Evolutionary conservation across 1,284 basidiomycete species (phyloP), one percentile per base, ranked within the genome.

Genomic region (Cerioporus squamosus): DNA sequence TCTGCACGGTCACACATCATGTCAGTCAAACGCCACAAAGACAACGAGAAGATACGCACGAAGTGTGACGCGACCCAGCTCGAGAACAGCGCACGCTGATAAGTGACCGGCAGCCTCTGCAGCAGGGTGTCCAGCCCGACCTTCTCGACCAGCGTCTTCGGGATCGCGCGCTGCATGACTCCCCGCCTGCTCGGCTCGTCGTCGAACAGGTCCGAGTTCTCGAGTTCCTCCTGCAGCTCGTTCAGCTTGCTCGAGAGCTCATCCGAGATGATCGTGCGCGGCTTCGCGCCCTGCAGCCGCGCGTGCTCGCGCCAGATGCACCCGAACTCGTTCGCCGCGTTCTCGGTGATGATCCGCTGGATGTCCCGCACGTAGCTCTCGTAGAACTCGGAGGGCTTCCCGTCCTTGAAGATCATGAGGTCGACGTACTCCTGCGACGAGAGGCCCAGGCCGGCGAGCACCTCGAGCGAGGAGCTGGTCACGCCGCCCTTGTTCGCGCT

Each of bases 401-500:
- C 92, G 69, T 94, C 83, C 77, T 94, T 94, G 88, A 95, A 97
- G 70, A 95, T 89, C 97, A 99, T 98, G 67, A 90, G 79, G 66
- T 96, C 86, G 61, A 87, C 73, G 76, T 96, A 97, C 75, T 97
- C 94, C 44, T 89, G 72, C 3, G 95, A 96, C 29, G 87, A 88
- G 56, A 98, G 82, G 12, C 93, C 87, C 63, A 98, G 87, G 64
- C 95, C 95, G 24, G 94, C 95, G 51, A 98, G 88, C 8, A 98
- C 95, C 78, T 99, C 97, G 60, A 99, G 84, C 43, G 94, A 97
- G 2, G 94, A 97, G 64, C 93, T 96, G 2, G 97, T 99, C 51
- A 99, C 97, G 75, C 97, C 97, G 72, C 97, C 94, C 82, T 99
- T 99, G 86, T 99, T 99, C 42, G 97, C 87, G 65, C 91, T 94